Conservation (phyloP, 2,329 filamentous ascomycete genomes). For the Aspergillus eucalypticola region DNA sequence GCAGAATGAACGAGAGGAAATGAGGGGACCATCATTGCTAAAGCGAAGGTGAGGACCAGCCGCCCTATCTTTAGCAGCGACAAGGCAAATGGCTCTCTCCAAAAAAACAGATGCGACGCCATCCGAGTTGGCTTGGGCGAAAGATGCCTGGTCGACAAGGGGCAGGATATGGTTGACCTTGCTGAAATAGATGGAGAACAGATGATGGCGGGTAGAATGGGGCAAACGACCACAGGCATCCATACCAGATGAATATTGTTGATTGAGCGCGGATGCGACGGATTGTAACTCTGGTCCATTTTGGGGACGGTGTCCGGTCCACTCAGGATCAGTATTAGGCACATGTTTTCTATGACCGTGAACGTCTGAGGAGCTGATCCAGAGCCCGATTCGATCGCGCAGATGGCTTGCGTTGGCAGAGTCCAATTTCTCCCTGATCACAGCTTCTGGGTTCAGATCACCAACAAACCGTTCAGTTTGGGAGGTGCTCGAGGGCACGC, state of each 20-base stretch:
- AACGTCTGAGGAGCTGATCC: conserved; percentile 30
- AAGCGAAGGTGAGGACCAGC: conserved; percentile 37
- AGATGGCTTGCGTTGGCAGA: conserved; percentile 25
- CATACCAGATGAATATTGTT: conserved; percentile 27
- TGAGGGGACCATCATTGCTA: conserved; percentile 29
- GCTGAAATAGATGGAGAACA: conserved; percentile 39
- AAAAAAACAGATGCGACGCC: conserved; percentile 36
- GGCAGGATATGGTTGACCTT: conserved; percentile 43
- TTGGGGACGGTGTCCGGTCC: neutral
- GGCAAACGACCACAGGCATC: conserved; percentile 35
- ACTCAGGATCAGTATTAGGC: conserved; percentile 1
- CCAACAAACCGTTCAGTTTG: conserved; percentile 40
- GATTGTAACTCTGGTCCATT: conserved; percentile 9
- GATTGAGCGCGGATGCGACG: conserved; percentile 24
- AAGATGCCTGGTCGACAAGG: conserved; percentile 34
- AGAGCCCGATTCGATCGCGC: conserved; percentile 35
- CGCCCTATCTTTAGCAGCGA: conserved; percentile 40
- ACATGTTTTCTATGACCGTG: conserved; percentile 9
- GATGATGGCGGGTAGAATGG: conserved; percentile 30
- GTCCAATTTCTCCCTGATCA: conserved; percentile 37
- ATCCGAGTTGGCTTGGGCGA: conserved; percentile 26
- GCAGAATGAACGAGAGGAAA: conserved; percentile 40
- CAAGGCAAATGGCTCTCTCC: conserved; percentile 43
- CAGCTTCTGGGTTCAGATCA: conserved; percentile 44
- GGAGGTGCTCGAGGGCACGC: neutral